phyloP scores from a whole-genome alignment of 106 monocot genomes.

The Iris macrosiphon region DNA sequence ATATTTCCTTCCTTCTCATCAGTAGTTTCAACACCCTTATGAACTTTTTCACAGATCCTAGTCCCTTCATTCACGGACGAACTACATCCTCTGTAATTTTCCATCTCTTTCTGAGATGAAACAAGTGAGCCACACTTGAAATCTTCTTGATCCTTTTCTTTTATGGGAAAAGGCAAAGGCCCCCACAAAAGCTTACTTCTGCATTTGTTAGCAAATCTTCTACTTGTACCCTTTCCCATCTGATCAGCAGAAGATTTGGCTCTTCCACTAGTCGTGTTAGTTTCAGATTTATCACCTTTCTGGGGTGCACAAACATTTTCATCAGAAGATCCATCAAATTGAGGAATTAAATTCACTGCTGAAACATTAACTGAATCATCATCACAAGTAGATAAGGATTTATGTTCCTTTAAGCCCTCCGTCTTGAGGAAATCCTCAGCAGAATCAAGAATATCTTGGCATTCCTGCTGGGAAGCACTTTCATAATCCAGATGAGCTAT shows the following conservation, averaged over 20 bases:
- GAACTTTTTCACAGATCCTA: neutral
- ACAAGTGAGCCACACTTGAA: constrained; percentile 5
- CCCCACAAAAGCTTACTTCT: constrained; percentile 43
- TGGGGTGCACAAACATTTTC: constrained; percentile 22
- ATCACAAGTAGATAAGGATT: constrained; percentile 3
- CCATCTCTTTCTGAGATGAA: constrained; percentile 6
- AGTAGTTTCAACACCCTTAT: neutral
- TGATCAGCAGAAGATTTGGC: constrained; percentile 4
- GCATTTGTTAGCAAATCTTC: constrained; percentile 11
- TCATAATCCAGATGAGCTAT: constrained; percentile 79
- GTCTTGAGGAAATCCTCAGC: constrained; percentile 20
- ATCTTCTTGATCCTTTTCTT: constrained; percentile 11
- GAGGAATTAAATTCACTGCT: constrained; percentile 50
- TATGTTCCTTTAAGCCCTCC: constrained; percentile 21
- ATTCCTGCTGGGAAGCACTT: constrained; percentile 76
- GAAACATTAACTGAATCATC: constrained; percentile 12
- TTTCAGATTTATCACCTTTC: constrained; percentile 21
- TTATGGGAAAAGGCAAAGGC: constrained; percentile 41
- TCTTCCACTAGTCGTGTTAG: constrained; percentile 7
- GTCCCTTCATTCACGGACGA: constrained; percentile 6
- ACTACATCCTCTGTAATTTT: constrained; percentile 13
- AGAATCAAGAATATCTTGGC: constrained; percentile 93
- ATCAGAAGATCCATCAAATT: constrained; percentile 76
- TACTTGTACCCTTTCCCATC: neutral
- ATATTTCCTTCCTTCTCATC: constrained; percentile 8